phyloP scores from a whole-genome alignment of 495 filamentous ascomycete species.

The Annulohypoxylon maeteangense region DNA sequence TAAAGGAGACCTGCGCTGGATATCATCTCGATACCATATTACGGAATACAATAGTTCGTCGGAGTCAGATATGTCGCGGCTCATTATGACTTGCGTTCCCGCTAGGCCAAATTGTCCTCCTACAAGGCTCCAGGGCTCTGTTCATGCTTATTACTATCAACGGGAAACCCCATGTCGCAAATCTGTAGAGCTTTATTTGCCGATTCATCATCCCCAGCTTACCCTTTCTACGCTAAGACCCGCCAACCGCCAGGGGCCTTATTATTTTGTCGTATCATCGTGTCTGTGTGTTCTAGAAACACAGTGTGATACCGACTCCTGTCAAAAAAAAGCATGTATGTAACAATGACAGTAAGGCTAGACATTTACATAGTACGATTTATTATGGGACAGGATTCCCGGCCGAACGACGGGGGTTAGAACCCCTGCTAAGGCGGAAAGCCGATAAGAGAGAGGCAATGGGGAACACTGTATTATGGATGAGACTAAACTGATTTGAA shows the following conservation, averaged over 20 bases:
- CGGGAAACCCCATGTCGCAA: conserved; percentile 28
- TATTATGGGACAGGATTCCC: conserved; percentile 19
- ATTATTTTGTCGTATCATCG: background rate
- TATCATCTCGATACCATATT: conserved; percentile 7
- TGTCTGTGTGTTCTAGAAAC: conserved; percentile 16
- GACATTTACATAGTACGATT: conserved; percentile 20
- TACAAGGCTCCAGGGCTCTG: conserved; percentile 31
- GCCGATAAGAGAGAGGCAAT: conserved; percentile 31
- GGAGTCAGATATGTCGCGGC: conserved; percentile 17
- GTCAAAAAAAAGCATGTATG: conserved; percentile 19
- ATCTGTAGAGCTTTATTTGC: conserved; percentile 25
- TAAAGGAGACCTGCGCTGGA: background rate
- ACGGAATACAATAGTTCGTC: conserved; percentile 28
- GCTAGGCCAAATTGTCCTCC: conserved; percentile 15
- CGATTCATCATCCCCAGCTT: conserved; percentile 4
- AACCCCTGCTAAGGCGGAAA: conserved; percentile 33
- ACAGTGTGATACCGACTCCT: conserved; percentile 4
- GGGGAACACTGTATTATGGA: conserved; percentile 9
- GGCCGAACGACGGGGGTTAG: conserved; percentile 29
- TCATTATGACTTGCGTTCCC: conserved; percentile 34
- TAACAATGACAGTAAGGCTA: conserved; percentile 30
- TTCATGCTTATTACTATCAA: conserved; percentile 15
- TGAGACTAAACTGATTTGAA: conserved; percentile 29
- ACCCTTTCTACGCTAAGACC: conserved; percentile 16
- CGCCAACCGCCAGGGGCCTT: background rate